phyloP scores from a whole-genome alignment of 306 rosid genomes.

The Sesbania bispinosa region DNA sequence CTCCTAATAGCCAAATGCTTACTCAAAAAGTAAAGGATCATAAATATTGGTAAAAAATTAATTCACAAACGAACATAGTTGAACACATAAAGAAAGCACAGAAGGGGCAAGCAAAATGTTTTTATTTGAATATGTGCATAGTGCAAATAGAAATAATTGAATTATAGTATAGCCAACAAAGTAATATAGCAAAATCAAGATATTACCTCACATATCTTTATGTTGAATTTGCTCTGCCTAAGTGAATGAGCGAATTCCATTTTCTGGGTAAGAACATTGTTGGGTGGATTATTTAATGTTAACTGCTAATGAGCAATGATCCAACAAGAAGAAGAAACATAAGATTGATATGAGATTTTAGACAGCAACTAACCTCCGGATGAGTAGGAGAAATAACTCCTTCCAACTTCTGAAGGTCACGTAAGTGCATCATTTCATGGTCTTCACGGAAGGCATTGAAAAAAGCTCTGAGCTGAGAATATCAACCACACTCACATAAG shows the following conservation, averaged over 20 bases:
- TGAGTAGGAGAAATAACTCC: conserved; percentile 95
- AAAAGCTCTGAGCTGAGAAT: conserved; percentile 67
- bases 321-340: conserved; percentile 2
- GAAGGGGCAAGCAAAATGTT: not conserved
- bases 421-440: conserved; percentile 83
- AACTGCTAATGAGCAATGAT: not conserved
- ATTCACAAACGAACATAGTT: not conserved
- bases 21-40: not conserved
- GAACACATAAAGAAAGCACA: not conserved
- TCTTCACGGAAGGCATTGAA: conserved; percentile 83
- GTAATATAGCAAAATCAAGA: conserved; percentile 25
- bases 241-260: conserved; percentile 97
- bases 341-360: not conserved
- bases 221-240: conserved; percentile 84
- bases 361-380: conserved; percentile 52
- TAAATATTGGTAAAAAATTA: not conserved
- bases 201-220: conserved; percentile 90
- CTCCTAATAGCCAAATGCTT: not conserved
- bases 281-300: conserved; percentile 11
- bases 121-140: not conserved
- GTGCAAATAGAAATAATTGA: not conserved
- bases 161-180: not conserved
- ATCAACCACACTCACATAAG: conserved; percentile 24
- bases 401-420: conserved; percentile 89
- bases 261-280: conserved; percentile 49